These are phyloP conservation scores for Stachybotrys elegans DNA, from an alignment of 2,329 filamentous ascomycete species.

Conservation along the genomic window DNA sequence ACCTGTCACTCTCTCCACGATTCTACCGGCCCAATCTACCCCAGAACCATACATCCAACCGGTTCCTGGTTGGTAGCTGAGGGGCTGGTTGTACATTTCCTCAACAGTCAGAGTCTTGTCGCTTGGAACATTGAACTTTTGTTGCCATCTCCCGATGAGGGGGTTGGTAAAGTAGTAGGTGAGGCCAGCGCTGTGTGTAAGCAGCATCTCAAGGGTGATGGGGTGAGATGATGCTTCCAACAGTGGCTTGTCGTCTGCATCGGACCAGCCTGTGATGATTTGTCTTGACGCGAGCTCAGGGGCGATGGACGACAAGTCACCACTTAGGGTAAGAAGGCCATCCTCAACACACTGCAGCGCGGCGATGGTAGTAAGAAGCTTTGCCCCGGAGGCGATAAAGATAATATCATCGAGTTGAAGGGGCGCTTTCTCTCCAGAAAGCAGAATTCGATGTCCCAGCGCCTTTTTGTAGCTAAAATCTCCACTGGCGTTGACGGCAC, in stretches of 20 bases:
- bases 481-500: constrained; percentile 30
- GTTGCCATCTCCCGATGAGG: constrained; percentile 26
- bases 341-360: constrained; percentile 51
- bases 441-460: constrained; percentile 33
- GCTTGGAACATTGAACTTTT: constrained; percentile 18
- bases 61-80: constrained; percentile 45
- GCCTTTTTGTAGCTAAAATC: constrained; percentile 33
- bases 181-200: constrained; percentile 46
- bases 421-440: constrained; percentile 32
- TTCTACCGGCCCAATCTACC: constrained; percentile 47
- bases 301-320: constrained; percentile 36
- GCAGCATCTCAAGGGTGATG: constrained; percentile 46
- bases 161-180: constrained; percentile 39
- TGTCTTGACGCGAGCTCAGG: constrained; percentile 43
- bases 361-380: constrained; percentile 46
- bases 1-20: constrained; percentile 43
- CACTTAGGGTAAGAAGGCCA: constrained; percentile 39
- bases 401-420: constrained; percentile 30
- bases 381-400: constrained; percentile 31
- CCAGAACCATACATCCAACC: constrained; percentile 45
- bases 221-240: constrained; percentile 24
- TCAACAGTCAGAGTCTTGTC: constrained; percentile 28
- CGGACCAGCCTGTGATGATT: constrained; percentile 41
- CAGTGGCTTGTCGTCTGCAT: constrained; percentile 31
- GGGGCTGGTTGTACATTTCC: constrained; percentile 36